Conservation (phyloP, 2,329 filamentous ascomycete genomes). For the Diaporthe helianthi region DNA sequence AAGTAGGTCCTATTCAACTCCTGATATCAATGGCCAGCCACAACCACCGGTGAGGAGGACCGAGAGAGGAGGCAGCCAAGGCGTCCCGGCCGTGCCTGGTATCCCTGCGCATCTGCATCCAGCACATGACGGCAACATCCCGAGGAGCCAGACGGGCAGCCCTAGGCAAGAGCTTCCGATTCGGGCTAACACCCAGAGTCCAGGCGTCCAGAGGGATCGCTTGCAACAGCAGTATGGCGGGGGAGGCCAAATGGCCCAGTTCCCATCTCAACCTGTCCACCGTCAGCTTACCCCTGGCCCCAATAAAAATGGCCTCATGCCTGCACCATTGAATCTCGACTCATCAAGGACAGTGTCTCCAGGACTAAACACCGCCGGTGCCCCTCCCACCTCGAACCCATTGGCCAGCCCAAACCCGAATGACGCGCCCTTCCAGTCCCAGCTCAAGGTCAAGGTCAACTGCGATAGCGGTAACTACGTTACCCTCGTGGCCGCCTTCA, state of each 20-base stretch:
- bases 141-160: conserved; percentile 83
- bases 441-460: conserved; percentile 95
- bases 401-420: conserved; percentile 45
- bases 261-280: conserved; percentile 60
- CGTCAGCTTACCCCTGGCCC: conserved; percentile 55
- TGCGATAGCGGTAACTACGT: conserved; percentile 87
- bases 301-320: conserved; percentile 41
- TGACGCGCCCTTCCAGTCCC: conserved; percentile 67
- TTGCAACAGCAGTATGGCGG: conserved; percentile 55
- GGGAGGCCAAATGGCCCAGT: conserved; percentile 61
- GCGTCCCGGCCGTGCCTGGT: conserved; percentile 74
- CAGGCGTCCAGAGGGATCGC: conserved; percentile 70
- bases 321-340: conserved; percentile 45
- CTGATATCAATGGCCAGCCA: conserved; percentile 82
- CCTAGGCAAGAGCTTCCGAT: conserved; percentile 73
- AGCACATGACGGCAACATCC: conserved; percentile 68
- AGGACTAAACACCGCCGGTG: conserved; percentile 47
- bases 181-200: conserved; percentile 74
- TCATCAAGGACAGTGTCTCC: conserved; percentile 40
- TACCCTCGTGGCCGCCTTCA: conserved; percentile 94
- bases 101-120: conserved; percentile 75
- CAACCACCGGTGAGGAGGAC: conserved; percentile 60
- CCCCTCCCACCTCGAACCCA: conserved; percentile 45
- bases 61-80: conserved; percentile 56
- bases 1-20: conserved; percentile 91